Percentiles rank a stretch among this genome's conserved stretches.
phyloP scores from a whole-genome alignment of 306 rosid genomes.

The Adenanthera pavonina region DNA sequence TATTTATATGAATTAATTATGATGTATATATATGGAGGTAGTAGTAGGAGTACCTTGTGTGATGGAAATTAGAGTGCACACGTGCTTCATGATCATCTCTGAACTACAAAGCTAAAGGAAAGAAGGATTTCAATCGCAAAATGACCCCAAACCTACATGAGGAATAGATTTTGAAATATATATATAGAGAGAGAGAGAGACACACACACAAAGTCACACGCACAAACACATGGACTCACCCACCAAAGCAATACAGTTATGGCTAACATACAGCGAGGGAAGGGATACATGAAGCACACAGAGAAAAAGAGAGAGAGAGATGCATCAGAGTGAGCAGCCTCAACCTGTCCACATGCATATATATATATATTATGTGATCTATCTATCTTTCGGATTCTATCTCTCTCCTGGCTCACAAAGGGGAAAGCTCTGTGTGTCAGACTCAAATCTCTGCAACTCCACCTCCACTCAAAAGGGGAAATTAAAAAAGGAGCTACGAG shows the following conservation, averaged over 20 bases:
- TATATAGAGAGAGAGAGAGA: slow-evolving; percentile 38
- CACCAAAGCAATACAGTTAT: slow-evolving; percentile 42
- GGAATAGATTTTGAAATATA: slow-evolving; percentile 35
- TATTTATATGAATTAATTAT: slow-evolving; percentile 39
- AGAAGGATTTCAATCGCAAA: slow-evolving; percentile 46
- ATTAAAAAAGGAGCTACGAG: slow-evolving; percentile 36
- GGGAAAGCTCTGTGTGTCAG: slow-evolving; percentile 59
- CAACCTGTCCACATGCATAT: slow-evolving; percentile 42
- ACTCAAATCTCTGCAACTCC: slow-evolving; percentile 76
- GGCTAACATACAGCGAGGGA: slow-evolving; percentile 41
- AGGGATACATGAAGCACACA: slow-evolving; percentile 42
- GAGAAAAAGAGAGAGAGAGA: background rate
- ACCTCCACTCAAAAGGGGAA: slow-evolving; percentile 54
- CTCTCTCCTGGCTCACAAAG: slow-evolving; percentile 44
- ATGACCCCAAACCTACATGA: slow-evolving; percentile 58
- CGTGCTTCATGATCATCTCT: slow-evolving; percentile 76
- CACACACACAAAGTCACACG: background rate
- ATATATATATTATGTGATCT: slow-evolving; percentile 25
- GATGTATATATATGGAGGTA: background rate
- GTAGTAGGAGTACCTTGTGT: slow-evolving; percentile 51
- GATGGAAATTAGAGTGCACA: slow-evolving; percentile 76
- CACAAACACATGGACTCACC: slow-evolving; percentile 40
- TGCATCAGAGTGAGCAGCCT: slow-evolving; percentile 36
- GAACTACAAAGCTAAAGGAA: slow-evolving; percentile 47
- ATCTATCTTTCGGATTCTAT: slow-evolving; percentile 48